Evolutionary conservation across 768 basidiomycete species (phyloP), one percentile per base, ranked within the genome.

Genomic region (Podaxis sp.): DNA sequence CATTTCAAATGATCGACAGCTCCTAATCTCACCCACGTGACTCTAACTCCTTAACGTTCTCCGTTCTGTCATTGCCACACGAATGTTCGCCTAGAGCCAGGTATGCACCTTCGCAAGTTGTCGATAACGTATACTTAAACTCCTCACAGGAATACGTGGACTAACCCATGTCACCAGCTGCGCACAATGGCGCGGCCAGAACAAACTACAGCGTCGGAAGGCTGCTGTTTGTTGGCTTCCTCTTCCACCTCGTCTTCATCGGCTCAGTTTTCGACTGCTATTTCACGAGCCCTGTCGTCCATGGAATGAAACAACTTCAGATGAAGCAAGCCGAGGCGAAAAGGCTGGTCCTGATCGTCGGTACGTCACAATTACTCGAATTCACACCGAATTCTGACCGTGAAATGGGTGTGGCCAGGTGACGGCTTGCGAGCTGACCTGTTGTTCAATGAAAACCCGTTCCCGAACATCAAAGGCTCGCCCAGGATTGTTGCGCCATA

Each of bases 351-450:
- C 81, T 95, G 22, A 88, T 94, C 66, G 85, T 94, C 30, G 92
- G 92, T 89, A 69, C 65, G 80, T 71, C 36, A 33, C 38, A 39
- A 48, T 46, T 8, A 33, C 13, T 15, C 4, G 3, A 11, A 40
- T 22, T 22, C 24, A 15, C 42, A 22, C 15, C 22, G 19, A 36
- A 12, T 46, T 9, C 42, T 58, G 17, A 28, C 28, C 52, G 17
- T 24, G 63, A 49, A 46, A 46, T 22, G 44, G 38, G 33, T 55
- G 44, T 8, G 61, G 17, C 17, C 64, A 93, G 93, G 87, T 59
- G 93, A 95, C 66, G 93, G 93, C 4, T 79, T 95, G 8, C 84
- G 93, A 30, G 92, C 93, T 2, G 93, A 95, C 72, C 80, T 93
- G 40, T 72, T 93, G 12, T 88, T 93, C 69, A 83, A 82, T 40